phyloP scores from a whole-genome alignment of 495 filamentous ascomycete genomes.

The Trichoderma erinaceum region DNA sequence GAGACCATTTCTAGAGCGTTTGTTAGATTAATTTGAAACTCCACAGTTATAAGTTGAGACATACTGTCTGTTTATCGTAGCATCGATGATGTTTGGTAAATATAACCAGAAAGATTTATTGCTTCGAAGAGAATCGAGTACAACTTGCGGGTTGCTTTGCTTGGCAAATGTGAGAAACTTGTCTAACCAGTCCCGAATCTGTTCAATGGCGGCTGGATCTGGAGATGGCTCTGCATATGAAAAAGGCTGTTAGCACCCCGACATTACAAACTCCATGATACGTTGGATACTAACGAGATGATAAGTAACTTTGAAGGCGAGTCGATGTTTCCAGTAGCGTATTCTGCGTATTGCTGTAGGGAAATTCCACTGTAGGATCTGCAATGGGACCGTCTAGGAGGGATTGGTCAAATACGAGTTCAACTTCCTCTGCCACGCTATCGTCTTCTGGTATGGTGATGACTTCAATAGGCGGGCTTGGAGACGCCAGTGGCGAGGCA shows the following conservation, averaged over 20 bases:
- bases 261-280: conserved; percentile 15
- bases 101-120: conserved; percentile 34
- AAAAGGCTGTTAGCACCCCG: conserved; percentile 16
- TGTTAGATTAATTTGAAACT: too few species aligned
- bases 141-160: conserved; percentile 19
- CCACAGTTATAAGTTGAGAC: neutral
- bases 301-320: conserved; percentile 33
- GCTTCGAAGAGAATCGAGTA: conserved; percentile 33
- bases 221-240: conserved; percentile 26
- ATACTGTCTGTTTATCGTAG: conserved; percentile 24
- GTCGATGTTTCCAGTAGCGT: conserved; percentile 32
- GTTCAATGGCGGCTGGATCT: conserved; percentile 34
- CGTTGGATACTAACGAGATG: conserved; percentile 29
- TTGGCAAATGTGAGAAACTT: conserved; percentile 32
- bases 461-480: conserved; percentile 33
- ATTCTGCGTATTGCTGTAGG: conserved; percentile 36
- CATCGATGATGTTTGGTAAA: conserved; percentile 26
- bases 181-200: conserved; percentile 40
- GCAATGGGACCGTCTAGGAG: conserved; percentile 21
- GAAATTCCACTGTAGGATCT: conserved; percentile 33
- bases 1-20: neutral
- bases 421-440: conserved; percentile 20
- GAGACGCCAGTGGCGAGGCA: conserved; percentile 32
- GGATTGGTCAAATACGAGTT: conserved; percentile 24
- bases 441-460: conserved; percentile 27